Conservation (phyloP, 495 filamentous ascomycete species). For the Aspergillus kassunensis region DNA sequence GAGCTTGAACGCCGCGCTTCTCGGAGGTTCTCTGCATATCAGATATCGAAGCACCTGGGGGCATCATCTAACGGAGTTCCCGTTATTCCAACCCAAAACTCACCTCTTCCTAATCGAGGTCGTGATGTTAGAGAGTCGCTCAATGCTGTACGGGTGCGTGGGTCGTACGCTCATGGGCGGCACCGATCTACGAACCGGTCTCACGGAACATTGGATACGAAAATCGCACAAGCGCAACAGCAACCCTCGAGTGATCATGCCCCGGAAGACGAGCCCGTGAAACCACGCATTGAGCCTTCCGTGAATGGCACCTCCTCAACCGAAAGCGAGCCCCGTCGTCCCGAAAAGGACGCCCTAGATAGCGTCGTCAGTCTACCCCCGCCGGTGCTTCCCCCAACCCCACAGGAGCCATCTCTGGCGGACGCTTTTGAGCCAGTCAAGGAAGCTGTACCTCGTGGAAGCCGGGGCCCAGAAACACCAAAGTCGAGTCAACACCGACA, state of each 20-base stretch:
- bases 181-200: slow-evolving; percentile 52
- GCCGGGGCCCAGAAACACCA: slow-evolving; percentile 33
- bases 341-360: slow-evolving; percentile 25
- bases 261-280: slow-evolving; percentile 42
- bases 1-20: slow-evolving; percentile 93
- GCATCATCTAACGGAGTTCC: slow-evolving; percentile 75
- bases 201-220: slow-evolving; percentile 58
- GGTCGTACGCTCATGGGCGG: slow-evolving; percentile 61
- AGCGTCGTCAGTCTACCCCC: slow-evolving; percentile 16
- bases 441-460: slow-evolving; percentile 32
- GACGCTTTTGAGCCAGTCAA: slow-evolving; percentile 49
- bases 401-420: slow-evolving; percentile 30
- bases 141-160: slow-evolving; percentile 81
- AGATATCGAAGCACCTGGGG: slow-evolving; percentile 89
- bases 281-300: slow-evolving; percentile 29
- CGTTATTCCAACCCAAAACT: slow-evolving; percentile 80
- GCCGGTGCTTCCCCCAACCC: slow-evolving; percentile 34
- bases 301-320: slow-evolving; percentile 39
- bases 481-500: slow-evolving; percentile 26
- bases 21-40: slow-evolving; percentile 88
- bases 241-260: slow-evolving; percentile 63
- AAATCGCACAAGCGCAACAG: slow-evolving; percentile 40
- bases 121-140: slow-evolving; percentile 86
- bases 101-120: slow-evolving; percentile 83
- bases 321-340: slow-evolving; percentile 55